A percentile compares a stretch with the other conserved stretches of the same genome.
phyloP scores from a whole-genome alignment of 192 early-diverging fungal genomes.

The Backusella macrospora region DNA sequence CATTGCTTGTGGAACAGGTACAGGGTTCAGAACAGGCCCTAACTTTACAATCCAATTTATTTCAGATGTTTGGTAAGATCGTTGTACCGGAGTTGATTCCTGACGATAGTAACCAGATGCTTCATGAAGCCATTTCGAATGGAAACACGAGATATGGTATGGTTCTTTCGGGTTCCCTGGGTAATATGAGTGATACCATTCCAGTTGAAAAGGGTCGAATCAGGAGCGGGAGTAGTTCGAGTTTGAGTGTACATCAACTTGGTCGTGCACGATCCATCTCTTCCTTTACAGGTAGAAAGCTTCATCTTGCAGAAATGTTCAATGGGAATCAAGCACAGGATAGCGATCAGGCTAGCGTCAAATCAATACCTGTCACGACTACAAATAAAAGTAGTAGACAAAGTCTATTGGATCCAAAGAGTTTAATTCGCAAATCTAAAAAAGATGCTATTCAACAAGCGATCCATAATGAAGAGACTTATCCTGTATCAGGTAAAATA shows the following conservation, averaged over 20 bases:
- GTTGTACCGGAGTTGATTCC: constrained; percentile 41
- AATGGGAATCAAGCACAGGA: no score
- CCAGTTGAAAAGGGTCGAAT: neutral
- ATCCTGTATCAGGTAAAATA: neutral
- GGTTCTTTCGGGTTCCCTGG: constrained; percentile 20
- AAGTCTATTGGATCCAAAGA: constrained; percentile 6
- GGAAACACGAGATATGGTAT: neutral
- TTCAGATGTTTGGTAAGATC: constrained; percentile 63
- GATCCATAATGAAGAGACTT: neutral
- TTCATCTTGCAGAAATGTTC: constrained; percentile 21
- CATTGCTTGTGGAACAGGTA: constrained; percentile 50
- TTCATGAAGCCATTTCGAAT: constrained; percentile 37
- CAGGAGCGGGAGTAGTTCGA: constrained; percentile 27
- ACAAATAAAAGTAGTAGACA: neutral
- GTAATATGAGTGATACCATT: constrained; percentile 10
- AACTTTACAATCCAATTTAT: constrained; percentile 59
- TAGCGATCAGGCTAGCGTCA: neutral
- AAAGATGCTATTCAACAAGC: neutral
- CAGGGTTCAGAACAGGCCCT: constrained; percentile 55
- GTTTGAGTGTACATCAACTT: neutral
- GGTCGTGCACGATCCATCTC: neutral
- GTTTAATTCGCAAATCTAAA: constrained; percentile 1
- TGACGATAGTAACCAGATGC: constrained; percentile 8
- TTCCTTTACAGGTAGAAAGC: constrained; percentile 11
- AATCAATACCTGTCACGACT: neutral